Base-by-base conservation (phyloP, 2,329 filamentous ascomycete species). In the Parascedosporium putredinis region DNA sequence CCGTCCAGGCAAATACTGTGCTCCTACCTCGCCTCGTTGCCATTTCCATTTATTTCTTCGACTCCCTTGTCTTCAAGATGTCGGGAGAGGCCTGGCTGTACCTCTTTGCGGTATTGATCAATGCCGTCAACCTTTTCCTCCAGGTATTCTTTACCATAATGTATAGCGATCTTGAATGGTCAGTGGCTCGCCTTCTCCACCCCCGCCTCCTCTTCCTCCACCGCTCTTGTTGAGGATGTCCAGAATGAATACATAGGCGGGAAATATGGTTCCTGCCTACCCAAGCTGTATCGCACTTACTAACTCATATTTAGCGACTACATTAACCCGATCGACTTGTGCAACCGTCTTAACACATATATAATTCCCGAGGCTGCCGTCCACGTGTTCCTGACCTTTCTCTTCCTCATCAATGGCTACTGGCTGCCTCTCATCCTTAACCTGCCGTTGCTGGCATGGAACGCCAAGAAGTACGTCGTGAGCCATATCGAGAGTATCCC, bases 111-210 rank as follows among this genome's bases (percentile, higher is more conserved):
- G 94, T 98, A 70, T 80, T 98, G 67, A 94, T 98, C 77, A 98
- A 98, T 76, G 93, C 93, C 75, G 90, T 98, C 81, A 98, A 98
- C 78, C 81, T 98, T 64, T 98, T 98, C 72, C 79, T 98, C 52
- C 94, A 98, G 75, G 93, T 98, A 62, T 98, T 98, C 80, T 98
- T 98, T 76, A 98, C 93, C 52, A 98, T 98, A 66, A 98, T 98
- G 94, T 98, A 97, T 75, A 95, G 88, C 71, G 93, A 98, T 78
- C 73, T 98, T 63, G 93, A 98, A 85, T 98, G 93, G 90, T 95
- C 75, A 64, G 87, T 76, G n/a, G 9, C 40, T 23, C 10, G 20
- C 23, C 22, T 5, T 9, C 16, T 45, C 23, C 23, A 22, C 27
- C 16, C 16, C n/a, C 18, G 12, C 18, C 12, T 3, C 18, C 48